Evolutionary conservation across 73 alveolate genomes (phyloP), one percentile per base, ranked within the genome.

Genomic region (Uronychia setigera): DNA sequence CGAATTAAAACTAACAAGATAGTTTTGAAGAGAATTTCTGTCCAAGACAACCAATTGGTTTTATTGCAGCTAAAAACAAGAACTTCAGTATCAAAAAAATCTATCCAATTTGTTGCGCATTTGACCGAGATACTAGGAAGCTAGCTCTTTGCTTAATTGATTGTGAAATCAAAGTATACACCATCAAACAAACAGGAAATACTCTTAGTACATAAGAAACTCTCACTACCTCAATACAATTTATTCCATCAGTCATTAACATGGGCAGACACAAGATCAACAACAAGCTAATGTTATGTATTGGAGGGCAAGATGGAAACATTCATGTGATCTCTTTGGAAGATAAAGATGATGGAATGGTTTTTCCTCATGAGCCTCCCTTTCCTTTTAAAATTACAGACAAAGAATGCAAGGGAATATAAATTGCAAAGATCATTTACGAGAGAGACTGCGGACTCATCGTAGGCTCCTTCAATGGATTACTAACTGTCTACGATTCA

Each of bases 61-160:
- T 26, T 27, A 32, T 76, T 26, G 81, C 81, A 28, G 46, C 81
- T 5, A 76, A 76, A 27, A 25, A 32, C 9, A 26, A 31, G n/a
- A 32, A 76, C 58, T 76, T 29, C 59, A 26, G 58, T 5, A 30
- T 76, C 5, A 87, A 81, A 60, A 80, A 87, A 76, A 80, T 80
- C 32, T 87, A 60, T 58, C 93, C 93, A 1, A 85, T 87, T 1
- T 33, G 82, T 60, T 35, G 74, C 31, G n/a, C 78, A 74, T 87
- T 35, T 35, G 83, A 87, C 33, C 57, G 26, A 1, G 77, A 80
- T 58, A 87, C 83, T 29, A 80, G 59, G 58, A 80, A 58, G 26
- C 76, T 87, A 29, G 87, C 93, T 32, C 32, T 87, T 1, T 80
- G 89, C 35, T 59, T 87, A 59, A 87, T 87, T 14, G 93, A 87